Base-by-base conservation (phyloP, 2,329 filamentous ascomycete genomes). In the Fusarium protoensiforme region DNA sequence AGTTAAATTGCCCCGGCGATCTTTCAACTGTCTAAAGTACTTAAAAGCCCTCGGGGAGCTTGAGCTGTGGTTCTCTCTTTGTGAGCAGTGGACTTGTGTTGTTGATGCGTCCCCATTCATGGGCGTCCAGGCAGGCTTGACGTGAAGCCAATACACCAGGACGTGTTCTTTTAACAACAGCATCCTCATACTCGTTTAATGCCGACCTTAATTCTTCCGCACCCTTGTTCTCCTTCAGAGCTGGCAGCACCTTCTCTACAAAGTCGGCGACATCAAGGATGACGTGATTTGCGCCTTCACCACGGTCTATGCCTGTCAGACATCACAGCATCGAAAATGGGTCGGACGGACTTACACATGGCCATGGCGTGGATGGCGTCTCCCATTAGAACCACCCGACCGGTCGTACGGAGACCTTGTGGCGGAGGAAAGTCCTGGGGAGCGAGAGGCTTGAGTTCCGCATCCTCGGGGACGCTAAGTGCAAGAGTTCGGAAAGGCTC, bases 291-390 rank as follows among this genome's bases (percentile, higher is more conserved):
- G 87, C 87, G 1, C 87, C 88, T 78, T 90, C 88, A 4, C 88
- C 88, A 14, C 88, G 84, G 73, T 87, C 88, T 90, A 29, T 1
- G 0, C 0, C 1, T 8, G 46, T 56, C 53, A 64, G 29, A 1
- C 4, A 1, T 1, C 1, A 1, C 46, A 6, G 4, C 2, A 18
- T 5, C 9, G 5, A 8, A n/a, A 10, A 16, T 3, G 5, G 16
- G 9, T 6, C 5, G 0, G 0, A 2, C 3, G 5, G 16, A 79
- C 87, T 78, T 83, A 90, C 87, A 90, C 88, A 90, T 90, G 0
- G 86, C 85, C 88, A 90, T 90, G 0, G 86, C 83, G 76, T 91
- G 88, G 4, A 89, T 82, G 0, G 88, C 85, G 77, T 91, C 89
- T 0, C 89, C 88, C 65, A 88, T 82, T 2, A 90, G 71, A 0